phyloP scores from a whole-genome alignment of 768 basidiomycete genomes.

The Clavulina sp. region DNA sequence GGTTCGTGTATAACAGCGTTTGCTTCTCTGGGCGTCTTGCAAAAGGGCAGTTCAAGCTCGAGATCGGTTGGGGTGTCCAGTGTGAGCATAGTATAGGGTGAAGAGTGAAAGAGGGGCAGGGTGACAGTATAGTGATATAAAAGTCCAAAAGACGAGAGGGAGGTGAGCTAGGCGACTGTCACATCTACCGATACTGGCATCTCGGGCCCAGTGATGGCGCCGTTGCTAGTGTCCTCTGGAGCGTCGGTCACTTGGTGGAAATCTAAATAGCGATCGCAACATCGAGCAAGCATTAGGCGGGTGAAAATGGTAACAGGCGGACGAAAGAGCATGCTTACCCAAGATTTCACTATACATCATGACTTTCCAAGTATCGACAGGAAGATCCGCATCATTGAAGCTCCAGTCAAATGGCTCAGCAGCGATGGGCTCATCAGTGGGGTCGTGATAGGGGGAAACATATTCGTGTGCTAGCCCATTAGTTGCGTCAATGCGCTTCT shows the following conservation, averaged over 20 bases:
- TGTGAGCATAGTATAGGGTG: no score
- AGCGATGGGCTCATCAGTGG: constrained; percentile 90
- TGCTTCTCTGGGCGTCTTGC: no score
- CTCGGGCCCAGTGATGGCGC: neutral
- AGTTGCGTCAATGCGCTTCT: constrained; percentile 88
- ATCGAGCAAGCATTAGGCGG: neutral
- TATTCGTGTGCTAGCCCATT: constrained; percentile 85
- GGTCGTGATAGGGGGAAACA: constrained; percentile 94
- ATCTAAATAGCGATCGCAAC: constrained; percentile 26
- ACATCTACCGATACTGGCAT: no score
- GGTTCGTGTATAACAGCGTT: no score
- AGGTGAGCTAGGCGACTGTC: no score
- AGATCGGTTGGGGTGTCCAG: no score
- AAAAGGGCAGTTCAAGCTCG: no score
- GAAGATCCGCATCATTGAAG: constrained; percentile 98
- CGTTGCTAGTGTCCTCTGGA: neutral
- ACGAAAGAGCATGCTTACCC: constrained; percentile 31
- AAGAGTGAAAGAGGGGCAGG: no score
- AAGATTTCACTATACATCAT: constrained; percentile 99
- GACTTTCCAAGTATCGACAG: constrained; percentile 98
- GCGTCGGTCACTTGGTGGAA: constrained; percentile 47
- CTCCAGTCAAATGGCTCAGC: constrained; percentile 96
- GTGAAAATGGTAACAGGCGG: neutral
- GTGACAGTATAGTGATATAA: no score
- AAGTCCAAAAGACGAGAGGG: no score